phyloP scores from a whole-genome alignment of 1,139 yeast genomes.

The Taphrina sp. region DNA sequence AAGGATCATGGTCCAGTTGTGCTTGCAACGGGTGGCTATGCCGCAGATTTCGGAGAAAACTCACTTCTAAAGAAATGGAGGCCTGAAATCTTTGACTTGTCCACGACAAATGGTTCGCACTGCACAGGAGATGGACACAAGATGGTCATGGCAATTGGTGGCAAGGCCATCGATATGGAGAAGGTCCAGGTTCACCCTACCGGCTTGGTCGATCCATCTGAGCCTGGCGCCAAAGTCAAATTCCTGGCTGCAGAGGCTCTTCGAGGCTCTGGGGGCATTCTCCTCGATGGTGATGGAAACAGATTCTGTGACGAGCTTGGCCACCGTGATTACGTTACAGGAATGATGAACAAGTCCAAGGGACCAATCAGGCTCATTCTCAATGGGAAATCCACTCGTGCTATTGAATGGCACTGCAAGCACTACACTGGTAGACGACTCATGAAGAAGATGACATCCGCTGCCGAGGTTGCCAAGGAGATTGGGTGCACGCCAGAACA shows the following conservation, averaged over 20 bases:
- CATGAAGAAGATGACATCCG: constrained; percentile 53
- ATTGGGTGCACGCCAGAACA: constrained; percentile 46
- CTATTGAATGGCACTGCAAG: constrained; percentile 50
- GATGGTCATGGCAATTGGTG: constrained; percentile 57
- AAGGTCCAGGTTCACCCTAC: constrained; percentile 82
- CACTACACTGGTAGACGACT: constrained; percentile 63
- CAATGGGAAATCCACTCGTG: constrained; percentile 50
- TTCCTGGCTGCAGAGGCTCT: constrained; percentile 77
- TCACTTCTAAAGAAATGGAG: constrained; percentile 56
- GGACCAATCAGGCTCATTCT: constrained; percentile 56
- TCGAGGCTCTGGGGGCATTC: constrained; percentile 73
- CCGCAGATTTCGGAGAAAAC: constrained; percentile 57
- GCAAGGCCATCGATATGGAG: constrained; percentile 67
- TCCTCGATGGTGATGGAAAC: constrained; percentile 60
- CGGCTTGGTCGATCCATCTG: constrained; percentile 68
- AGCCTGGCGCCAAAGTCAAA: constrained; percentile 54
- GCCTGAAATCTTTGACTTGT: constrained; percentile 61
- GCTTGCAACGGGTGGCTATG: constrained; percentile 79
- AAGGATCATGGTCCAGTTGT: constrained; percentile 58
- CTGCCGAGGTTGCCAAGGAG: constrained; percentile 54
- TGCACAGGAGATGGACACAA: constrained; percentile 78
- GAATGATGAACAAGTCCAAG: constrained; percentile 55
- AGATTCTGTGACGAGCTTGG: constrained; percentile 72
- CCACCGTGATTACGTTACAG: constrained; percentile 67
- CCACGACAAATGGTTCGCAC: constrained; percentile 71